Evolutionary conservation across 1,284 basidiomycete species (phyloP), one percentile per base, ranked within the genome.

Genomic region (Sporisorium exsertum): DNA sequence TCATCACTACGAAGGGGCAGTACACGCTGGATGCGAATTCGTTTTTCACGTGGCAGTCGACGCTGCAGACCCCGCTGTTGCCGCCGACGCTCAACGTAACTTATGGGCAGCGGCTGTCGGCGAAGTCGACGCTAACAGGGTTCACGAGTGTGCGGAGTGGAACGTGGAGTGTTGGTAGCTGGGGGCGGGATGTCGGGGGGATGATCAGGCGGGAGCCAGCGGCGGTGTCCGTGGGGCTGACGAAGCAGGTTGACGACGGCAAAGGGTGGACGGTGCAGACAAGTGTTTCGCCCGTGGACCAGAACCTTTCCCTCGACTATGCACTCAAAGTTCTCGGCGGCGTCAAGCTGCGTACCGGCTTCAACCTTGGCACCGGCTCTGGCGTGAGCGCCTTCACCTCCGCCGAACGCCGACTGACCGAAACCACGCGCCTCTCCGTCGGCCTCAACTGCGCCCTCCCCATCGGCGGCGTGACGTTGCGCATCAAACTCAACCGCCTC

Each of bases 271-370:
- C 83, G 5, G 55, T 61, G 1, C 79, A 80, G 37, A 77, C 58
- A 22, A 61, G 50, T 7, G 29, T 85, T 8, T 69, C 76, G 5
- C 57, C 79, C 5, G 65, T 65, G 10, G 78, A 82, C 50, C 72
- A 77, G 51, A 71, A 71, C 24, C 20, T 85, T 20, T 84, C 82
- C 5, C 74, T 83, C 9, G 87, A 88, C 65, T 89, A 86, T 68
- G 81, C 82, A 6, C 83, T 80, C 35, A 86, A 84, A n/a, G 76
- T 87, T 5, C 64, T 88, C 0, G 84, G 88, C 1, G 77, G 88
- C 1, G 77, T 89, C 43, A 87, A 86, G 63, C 43, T 88, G 55
- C 87, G 87, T 47, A 55, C 87, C 2, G 88, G 88, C 0, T 84
- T 81, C 7, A 80, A 64, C 8, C 46, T 87, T 1, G 82, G 83